Evolutionary conservation across 2,329 filamentous ascomycete species (phyloP), one percentile per base, ranked within the genome.

Genomic region (Verticillium alfalfae): DNA sequence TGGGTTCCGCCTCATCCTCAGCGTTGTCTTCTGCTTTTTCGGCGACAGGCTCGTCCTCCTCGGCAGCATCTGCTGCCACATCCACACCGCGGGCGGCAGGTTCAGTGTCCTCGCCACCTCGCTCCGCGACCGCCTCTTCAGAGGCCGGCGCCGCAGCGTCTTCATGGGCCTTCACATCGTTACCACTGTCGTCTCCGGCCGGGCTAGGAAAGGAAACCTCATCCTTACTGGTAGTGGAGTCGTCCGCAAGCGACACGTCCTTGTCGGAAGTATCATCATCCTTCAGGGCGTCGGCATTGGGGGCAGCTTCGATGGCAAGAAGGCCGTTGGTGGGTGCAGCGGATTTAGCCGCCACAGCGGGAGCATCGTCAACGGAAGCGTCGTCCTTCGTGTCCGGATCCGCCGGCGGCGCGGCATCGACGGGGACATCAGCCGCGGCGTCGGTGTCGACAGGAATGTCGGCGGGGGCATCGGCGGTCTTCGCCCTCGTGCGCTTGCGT

Each of bases 401-500:
- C 5, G 41, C 57, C 16, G 36, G 34, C n/a, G 34, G 49, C 18
- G 9, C 49, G 5, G 37, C n/a, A 7, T 31, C 26, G 26, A 5
- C 26, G 26, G 26, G 26, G 4, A 31, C 26, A 31, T 31, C 26
- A 31, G 34, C 22, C 7, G 31, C 45, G 13, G 34, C 54, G 6
- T 8, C 54, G 31, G 54, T 34, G n/a, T 34, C 16, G 9, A 38
- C 16, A 34, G 56, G 16, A 8, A 39, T 36, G 3, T 16, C 34
- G n/a, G 56, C 56, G 6, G 56, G 34, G 1, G 56, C 56, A 22
- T 38, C 56, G 8, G 56, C 37, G 6, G 56, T 18, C 39, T 34
- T 49, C 22, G 41, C 34, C 34, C 58, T 26, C 22, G 64, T 63
- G 7, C 64, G 58, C 52, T 61, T 64, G 18, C 64, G 64, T 7